These are phyloP conservation scores for Cyberlindnera lachancei DNA, from an alignment of 805 yeast genomes.

Conservation along the genomic window DNA sequence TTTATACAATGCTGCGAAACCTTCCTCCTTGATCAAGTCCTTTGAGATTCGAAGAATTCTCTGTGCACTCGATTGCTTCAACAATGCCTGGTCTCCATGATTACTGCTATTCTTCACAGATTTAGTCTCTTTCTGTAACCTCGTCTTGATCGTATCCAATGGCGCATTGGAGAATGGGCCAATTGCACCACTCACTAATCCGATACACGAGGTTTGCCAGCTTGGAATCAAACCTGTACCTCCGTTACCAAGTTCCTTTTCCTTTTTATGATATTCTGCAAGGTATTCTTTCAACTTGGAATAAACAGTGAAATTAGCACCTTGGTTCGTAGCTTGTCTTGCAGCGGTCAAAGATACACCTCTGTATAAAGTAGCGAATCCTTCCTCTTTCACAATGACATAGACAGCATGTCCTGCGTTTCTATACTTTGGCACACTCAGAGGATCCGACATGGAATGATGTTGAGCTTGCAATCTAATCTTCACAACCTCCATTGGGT, in stretches of 20 bases:
- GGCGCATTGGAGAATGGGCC: conserved; percentile 99
- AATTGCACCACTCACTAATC: conserved; percentile 89
- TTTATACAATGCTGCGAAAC: conserved; percentile 80
- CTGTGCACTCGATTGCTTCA: conserved; percentile 52
- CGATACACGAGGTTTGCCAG: conserved; percentile 91
- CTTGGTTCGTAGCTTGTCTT: conserved; percentile 97
- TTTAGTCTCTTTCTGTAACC: conserved; percentile 87
- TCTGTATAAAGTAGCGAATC: conserved; percentile 78
- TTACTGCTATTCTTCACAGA: no score
- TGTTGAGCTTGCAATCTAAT: conserved; percentile 94
- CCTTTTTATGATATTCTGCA: conserved; percentile 48
- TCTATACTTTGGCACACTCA: conserved; percentile 72
- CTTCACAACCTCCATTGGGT: conserved; percentile 96
- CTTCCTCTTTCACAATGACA: conserved; percentile 84
- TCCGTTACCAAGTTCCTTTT: no score
- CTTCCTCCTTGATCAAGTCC: conserved; percentile 83
- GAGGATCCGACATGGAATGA: conserved; percentile 79
- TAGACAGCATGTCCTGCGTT: conserved; percentile 89
- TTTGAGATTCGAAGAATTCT: conserved; percentile 76
- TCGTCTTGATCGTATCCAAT: conserved; percentile 91
- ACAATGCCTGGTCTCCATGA: conserved; percentile 20
- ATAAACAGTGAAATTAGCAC: conserved; percentile 95
- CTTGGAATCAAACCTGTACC: conserved; percentile 55
- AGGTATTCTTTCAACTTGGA: conserved; percentile 71
- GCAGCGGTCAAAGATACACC: conserved; percentile 96